Evolutionary conservation across 805 yeast genomes (phyloP).

Genomic region (Candida pseudofarinosa): DNA sequence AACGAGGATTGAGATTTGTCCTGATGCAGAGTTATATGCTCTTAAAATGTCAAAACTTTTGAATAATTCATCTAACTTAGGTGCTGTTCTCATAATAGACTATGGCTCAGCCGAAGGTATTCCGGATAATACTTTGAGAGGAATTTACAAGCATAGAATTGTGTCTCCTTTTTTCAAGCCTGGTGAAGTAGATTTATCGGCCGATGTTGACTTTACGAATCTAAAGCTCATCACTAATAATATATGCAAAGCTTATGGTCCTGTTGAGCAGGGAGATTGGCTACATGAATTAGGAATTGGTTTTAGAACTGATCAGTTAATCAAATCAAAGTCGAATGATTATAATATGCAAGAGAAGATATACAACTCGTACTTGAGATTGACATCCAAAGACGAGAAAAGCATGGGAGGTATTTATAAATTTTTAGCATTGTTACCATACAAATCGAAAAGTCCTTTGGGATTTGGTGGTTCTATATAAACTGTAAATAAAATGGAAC

Average conservation of each 20-base stretch:
- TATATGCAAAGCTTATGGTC: conserved; percentile 41
- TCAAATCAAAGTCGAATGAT: conserved; percentile 35
- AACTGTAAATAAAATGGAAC: not conserved
- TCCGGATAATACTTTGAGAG: conserved; percentile 72
- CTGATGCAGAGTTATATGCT: conserved; percentile 63
- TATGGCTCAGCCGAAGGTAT: conserved; percentile 63
- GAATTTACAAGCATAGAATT: conserved; percentile 65
- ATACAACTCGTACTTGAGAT: conserved; percentile 53
- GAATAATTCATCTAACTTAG: conserved; percentile 39
- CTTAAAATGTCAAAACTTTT: conserved; percentile 47
- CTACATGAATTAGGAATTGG: conserved; percentile 72
- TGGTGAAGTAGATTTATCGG: conserved; percentile 77
- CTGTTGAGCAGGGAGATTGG: conserved; percentile 77
- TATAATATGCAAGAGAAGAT: conserved; percentile 50
- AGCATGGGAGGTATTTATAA: conserved; percentile 79
- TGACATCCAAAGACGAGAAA: conserved; percentile 55
- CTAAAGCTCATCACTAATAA: conserved; percentile 24
- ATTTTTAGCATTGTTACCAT: conserved; percentile 59
- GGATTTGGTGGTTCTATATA: conserved; percentile 43
- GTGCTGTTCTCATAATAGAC: conserved; percentile 72
- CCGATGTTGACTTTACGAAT: conserved; percentile 77
- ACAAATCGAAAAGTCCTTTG: conserved; percentile 39
- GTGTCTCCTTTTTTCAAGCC: conserved; percentile 74
- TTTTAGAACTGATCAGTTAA: conserved; percentile 58
- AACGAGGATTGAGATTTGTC: conserved; percentile 66